Evolutionary conservation across 1,284 basidiomycete species (phyloP).

Genomic region (Rhodotorula sp.): DNA sequence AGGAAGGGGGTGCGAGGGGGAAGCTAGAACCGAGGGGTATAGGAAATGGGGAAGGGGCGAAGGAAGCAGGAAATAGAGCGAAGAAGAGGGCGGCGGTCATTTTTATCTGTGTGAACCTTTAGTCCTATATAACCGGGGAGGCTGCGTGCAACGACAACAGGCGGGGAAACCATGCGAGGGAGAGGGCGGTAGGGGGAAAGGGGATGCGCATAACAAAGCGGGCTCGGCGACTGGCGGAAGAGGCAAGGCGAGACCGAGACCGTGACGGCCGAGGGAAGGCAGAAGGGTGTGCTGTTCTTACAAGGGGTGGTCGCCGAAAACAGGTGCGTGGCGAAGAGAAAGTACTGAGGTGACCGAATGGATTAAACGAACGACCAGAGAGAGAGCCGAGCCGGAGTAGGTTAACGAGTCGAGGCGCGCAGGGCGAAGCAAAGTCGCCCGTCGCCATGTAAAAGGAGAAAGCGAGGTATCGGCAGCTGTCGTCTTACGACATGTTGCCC

Average conservation of each 20-base stretch:
- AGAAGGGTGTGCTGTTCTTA: not conserved
- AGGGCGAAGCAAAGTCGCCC: not conserved
- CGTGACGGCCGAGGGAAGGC: not conserved
- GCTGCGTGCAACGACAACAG: not conserved
- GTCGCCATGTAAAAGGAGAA: not conserved
- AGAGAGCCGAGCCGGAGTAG: not conserved
- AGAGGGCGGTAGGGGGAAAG: not conserved
- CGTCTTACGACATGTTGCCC: slow-evolving; percentile 1
- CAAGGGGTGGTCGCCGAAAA: no score
- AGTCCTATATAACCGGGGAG: slow-evolving; percentile 1
- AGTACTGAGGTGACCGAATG: not conserved
- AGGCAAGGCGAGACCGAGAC: not conserved
- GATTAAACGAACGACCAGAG: not conserved
- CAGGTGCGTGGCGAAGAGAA: not conserved
- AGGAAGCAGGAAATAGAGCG: not conserved
- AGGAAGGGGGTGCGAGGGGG: not conserved
- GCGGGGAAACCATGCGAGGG: not conserved
- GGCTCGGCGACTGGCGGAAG: not conserved
- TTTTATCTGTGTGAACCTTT: not conserved
- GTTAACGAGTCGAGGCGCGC: not conserved
- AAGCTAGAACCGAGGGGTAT: not conserved
- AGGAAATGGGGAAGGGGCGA: not conserved
- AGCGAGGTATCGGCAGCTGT: not conserved
- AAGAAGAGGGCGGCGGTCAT: not conserved
- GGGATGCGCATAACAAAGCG: not conserved